Conservation (phyloP, 495 filamentous ascomycete genomes). For the Neurospora intermedia region DNA sequence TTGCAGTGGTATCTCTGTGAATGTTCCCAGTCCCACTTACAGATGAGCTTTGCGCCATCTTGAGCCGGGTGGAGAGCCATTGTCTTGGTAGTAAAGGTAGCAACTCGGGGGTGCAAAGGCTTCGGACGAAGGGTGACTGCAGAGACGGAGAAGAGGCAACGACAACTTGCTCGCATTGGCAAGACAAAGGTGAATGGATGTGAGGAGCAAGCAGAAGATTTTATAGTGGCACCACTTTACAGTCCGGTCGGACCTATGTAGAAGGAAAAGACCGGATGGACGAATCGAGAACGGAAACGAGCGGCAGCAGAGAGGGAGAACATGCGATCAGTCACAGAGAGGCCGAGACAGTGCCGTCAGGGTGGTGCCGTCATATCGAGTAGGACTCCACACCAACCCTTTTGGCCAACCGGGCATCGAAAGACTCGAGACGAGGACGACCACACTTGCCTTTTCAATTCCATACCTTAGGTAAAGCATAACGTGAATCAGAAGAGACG, state of each 20-base stretch:
- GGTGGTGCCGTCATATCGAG: not conserved
- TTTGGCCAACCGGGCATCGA: not conserved
- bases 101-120: not conserved
- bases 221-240: not conserved
- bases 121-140: not conserved
- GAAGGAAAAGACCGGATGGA: not conserved
- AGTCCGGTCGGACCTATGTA: not conserved
- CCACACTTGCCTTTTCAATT: no score
- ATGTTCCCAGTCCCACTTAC: conserved; percentile 22
- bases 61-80: conserved; percentile 40
- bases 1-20: not conserved
- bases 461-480: no score
- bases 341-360: not conserved
- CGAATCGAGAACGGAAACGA: not conserved
- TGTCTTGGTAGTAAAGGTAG: conserved; percentile 5
- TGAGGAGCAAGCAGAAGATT: not conserved
- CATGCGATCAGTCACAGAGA: not conserved
- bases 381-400: not conserved
- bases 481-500: no score
- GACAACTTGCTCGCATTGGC: not conserved
- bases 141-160: conserved; percentile 2
- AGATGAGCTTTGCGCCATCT: conserved; percentile 37
- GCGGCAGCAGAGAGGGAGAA: not conserved
- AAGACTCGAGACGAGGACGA: not conserved
- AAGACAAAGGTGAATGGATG: not conserved